Conservation (phyloP, 345 rosid genomes). For the Gossypium turneri region DNA sequence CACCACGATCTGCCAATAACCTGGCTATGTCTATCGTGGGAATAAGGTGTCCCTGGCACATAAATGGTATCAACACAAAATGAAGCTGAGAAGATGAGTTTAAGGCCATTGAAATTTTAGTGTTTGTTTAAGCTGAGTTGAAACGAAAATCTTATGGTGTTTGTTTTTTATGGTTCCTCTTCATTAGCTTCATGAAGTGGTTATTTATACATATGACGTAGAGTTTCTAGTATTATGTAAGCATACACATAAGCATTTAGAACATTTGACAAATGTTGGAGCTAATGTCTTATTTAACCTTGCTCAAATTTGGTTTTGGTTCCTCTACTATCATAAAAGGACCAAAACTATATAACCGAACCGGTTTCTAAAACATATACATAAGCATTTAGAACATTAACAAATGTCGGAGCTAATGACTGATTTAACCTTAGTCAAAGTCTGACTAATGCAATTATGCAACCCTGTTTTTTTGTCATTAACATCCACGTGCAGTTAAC, state of each 20-base stretch:
- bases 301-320: too few relatives aligned
- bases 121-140: background rate
- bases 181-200: background rate
- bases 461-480: too few relatives aligned
- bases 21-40: constrained; percentile 25
- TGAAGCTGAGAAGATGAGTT: constrained; percentile 13
- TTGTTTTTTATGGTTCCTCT: background rate
- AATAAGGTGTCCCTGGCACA: constrained; percentile 25
- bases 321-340: too few relatives aligned
- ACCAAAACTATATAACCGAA: too few relatives aligned
- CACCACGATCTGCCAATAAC: constrained; percentile 16
- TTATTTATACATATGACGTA: background rate
- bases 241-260: background rate
- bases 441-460: too few relatives aligned
- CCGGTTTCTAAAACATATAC: too few relatives aligned
- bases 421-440: too few relatives aligned
- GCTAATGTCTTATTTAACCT: background rate
- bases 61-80: constrained; percentile 18
- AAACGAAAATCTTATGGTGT: background rate
- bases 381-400: too few relatives aligned
- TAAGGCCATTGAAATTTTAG: background rate
- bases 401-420: too few relatives aligned
- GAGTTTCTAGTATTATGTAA: background rate
- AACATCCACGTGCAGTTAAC: background rate
- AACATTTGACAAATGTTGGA: background rate